Base-by-base conservation (phyloP, 768 basidiomycete genomes). In the Pisolithus sp. region DNA sequence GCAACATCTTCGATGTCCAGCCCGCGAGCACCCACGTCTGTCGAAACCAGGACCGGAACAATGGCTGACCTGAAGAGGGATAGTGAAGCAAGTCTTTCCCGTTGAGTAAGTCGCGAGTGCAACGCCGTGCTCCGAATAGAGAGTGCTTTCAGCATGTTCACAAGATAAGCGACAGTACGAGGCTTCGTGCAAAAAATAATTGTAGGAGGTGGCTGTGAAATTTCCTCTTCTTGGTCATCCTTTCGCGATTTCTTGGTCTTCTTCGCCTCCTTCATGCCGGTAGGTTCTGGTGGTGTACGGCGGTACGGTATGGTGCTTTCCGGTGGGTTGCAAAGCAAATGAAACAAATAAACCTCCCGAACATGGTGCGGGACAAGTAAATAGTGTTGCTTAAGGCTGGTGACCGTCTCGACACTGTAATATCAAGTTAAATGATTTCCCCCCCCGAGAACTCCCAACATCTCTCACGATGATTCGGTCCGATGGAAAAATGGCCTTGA, bases 1-100 rank as follows among this genome's bases (percentile, higher is more conserved):
- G 89, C 93, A 10, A 99, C 94, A 58, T 94, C 91, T 54, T 92
- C 92, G 51, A 98, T 95, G 70, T 98, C 96, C 53, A 99, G 71
- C 28, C 96, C 96, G 61, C 96, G 84, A 18, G 89, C 87, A 15
- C 92, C 96, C 30, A 99, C 95, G 64, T 97, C 95, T 7, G 95
- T 98, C 28, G 89, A 91, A 43, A 99, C 79, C 45, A 99, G 75
- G 41, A 99, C 89, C 0, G 94, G 93, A 37, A 97, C 83, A 46
- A 93, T 81, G 17, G 78, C 83, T 0, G 89, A 82, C 49, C 91
- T 82, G 73, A 98, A 99, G 34, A 90, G 71, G 7, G 85, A 81
- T n/a, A 99, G 71, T 9, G 91, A 92, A 3, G 78, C 72, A 37
- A 98, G 70, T 20, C 96, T 81, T 59, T 95, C 91, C 38, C 89